Percentiles rank a stretch among this genome's conserved stretches.
phyloP scores from a whole-genome alignment of 495 filamentous ascomycete genomes.

The Aspergillus panamensis region DNA sequence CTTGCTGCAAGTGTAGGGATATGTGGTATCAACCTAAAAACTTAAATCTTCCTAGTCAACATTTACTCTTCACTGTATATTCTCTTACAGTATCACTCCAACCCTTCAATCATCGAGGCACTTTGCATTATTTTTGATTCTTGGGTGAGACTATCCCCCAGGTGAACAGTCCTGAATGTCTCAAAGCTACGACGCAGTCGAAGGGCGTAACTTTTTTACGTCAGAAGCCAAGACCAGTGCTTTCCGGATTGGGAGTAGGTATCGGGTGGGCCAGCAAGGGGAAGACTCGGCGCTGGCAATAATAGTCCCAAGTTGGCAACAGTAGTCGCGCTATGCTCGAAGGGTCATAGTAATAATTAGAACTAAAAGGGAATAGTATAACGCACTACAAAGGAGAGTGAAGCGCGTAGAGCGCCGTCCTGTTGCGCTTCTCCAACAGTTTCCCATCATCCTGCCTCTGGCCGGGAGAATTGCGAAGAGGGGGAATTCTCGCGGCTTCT shows the following conservation, averaged over 20 bases:
- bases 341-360: not conserved
- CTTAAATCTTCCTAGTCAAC: not conserved
- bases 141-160: not conserved
- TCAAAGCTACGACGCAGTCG: too few relatives aligned
- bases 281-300: slow-evolving; percentile 10
- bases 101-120: too few relatives aligned
- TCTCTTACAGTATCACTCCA: not conserved
- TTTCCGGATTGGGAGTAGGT: slow-evolving; percentile 13
- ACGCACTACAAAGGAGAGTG: too few relatives aligned
- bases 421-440: slow-evolving; percentile 1
- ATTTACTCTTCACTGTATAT: not conserved
- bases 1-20: not conserved
- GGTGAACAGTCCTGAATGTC: not conserved
- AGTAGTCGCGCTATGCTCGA: not conserved
- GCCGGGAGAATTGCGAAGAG: not conserved
- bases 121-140: too few relatives aligned
- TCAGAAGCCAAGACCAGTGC: slow-evolving; percentile 15
- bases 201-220: slow-evolving; percentile 15
- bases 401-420: slow-evolving; percentile 15
- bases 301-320: too few relatives aligned
- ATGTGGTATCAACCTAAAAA: not conserved
- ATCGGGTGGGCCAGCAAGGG: not conserved
- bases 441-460: not conserved
- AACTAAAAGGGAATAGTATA: too few relatives aligned
- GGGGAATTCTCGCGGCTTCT: not conserved